Percentiles rank a stretch among this genome's conserved stretches.
These are phyloP conservation scores for Kwoniella bestiolae DNA, from an alignment of 768 basidiomycete species.

Conservation along the genomic window DNA sequence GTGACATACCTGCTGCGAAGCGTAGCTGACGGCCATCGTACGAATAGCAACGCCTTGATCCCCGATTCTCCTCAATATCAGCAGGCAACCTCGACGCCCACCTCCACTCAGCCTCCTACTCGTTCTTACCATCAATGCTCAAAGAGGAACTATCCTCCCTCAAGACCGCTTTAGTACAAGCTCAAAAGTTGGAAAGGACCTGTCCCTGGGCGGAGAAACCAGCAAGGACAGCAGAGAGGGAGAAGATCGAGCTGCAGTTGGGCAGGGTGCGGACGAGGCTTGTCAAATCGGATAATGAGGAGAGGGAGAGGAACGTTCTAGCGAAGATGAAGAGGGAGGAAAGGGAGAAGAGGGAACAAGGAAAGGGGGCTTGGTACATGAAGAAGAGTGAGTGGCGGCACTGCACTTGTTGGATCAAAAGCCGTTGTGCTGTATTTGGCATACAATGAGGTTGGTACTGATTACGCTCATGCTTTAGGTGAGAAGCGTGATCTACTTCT, in stretches of 20 bases:
- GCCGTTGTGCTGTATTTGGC: too few species aligned
- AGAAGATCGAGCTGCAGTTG: conserved; percentile 71
- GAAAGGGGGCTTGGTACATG: conserved; percentile 84
- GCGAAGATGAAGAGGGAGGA: conserved; percentile 65
- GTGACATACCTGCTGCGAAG: background rate
- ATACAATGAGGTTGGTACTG: too few species aligned
- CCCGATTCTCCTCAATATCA: conserved; percentile 76
- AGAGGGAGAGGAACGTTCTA: conserved; percentile 73
- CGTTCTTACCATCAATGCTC: conserved; percentile 73
- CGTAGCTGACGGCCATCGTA: background rate
- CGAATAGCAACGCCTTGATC: conserved; percentile 76
- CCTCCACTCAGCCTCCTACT: conserved; percentile 72
- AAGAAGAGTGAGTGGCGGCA: conserved; percentile 68
- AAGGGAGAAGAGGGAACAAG: conserved; percentile 69
- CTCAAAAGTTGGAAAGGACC: conserved; percentile 62
- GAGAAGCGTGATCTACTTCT: conserved; percentile 76
- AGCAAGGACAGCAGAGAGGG: conserved; percentile 71
- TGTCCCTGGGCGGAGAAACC: conserved; percentile 49
- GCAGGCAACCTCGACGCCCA: conserved; percentile 68
- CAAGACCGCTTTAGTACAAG: conserved; percentile 69
- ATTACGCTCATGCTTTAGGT: conserved; percentile 65
- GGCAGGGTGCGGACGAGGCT: conserved; percentile 78
- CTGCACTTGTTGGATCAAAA: too few species aligned
- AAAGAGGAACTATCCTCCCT: conserved; percentile 69
- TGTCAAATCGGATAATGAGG: conserved; percentile 71